These are phyloP conservation scores for Sporobolus alterniflorus DNA, from an alignment of 202 grass and related monocot species.

Conservation along the genomic window DNA sequence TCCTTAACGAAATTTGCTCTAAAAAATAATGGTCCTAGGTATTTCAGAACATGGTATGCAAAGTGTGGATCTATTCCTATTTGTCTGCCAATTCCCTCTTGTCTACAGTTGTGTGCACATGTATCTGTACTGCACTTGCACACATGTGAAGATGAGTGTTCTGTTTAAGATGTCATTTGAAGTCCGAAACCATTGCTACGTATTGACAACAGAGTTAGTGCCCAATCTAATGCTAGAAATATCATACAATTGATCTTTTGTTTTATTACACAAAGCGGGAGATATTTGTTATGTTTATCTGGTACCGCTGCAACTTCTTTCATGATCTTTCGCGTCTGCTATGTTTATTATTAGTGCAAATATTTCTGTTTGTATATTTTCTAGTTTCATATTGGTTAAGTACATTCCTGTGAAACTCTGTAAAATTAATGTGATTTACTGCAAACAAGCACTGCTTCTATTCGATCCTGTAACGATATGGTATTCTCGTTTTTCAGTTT, in stretches of 20 bases:
- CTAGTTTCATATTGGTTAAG: not conserved
- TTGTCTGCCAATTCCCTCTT: not conserved
- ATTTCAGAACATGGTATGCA: not conserved
- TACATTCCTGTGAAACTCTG: not conserved
- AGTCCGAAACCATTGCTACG: not conserved
- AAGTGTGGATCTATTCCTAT: not conserved
- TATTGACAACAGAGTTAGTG: not conserved
- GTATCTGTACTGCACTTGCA: not conserved
- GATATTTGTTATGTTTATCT: not conserved
- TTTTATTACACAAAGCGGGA: not conserved
- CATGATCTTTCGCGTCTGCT: not conserved
- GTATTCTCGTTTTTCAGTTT: not conserved
- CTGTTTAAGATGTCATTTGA: not conserved
- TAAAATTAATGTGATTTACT: not conserved
- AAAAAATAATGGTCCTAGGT: not conserved
- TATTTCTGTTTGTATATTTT: not conserved
- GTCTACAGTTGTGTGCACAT: not conserved
- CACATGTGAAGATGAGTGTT: not conserved
- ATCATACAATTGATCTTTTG: not conserved
- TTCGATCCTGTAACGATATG: not conserved
- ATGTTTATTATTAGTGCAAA: not conserved
- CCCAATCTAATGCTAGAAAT: not conserved
- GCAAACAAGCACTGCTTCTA: no score
- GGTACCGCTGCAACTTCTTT: not conserved
- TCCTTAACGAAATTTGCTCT: no score